Evolutionary conservation across 164 flowering plant genomes (phyloP).

Genomic region (Liriodendron chinense): DNA sequence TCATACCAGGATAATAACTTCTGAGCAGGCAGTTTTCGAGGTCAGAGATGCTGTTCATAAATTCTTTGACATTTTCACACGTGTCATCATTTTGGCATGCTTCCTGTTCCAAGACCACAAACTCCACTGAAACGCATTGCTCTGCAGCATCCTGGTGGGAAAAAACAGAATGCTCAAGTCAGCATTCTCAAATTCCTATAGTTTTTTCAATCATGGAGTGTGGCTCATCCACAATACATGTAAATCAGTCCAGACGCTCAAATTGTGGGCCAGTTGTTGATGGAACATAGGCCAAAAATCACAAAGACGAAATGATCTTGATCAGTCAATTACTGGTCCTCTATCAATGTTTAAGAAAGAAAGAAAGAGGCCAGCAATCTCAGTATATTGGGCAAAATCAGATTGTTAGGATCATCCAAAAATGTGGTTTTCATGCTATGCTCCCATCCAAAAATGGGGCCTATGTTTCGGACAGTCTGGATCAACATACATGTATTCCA

Average conservation of each 20-base stretch:
- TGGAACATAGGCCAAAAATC: not conserved
- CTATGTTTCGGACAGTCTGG: not conserved
- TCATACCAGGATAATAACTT: constrained; percentile 55
- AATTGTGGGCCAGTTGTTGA: not conserved
- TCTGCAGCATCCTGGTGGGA: constrained; percentile 70
- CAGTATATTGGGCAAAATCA: too few species aligned
- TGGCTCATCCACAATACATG: too few species aligned
- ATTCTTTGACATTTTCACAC: constrained; percentile 40
- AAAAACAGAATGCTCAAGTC: not conserved
- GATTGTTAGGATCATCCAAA: not conserved
- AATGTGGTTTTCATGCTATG: not conserved
- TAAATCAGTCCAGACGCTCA: not conserved
- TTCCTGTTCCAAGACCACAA: constrained; percentile 56
- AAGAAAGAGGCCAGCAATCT: too few species aligned
- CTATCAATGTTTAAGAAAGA: too few species aligned
- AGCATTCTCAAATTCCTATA: not conserved
- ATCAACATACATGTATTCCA: not conserved
- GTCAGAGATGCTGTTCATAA: constrained; percentile 49
- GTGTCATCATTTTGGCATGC: constrained; percentile 36
- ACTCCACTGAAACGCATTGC: constrained; percentile 69
- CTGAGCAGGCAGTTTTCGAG: constrained; percentile 70
- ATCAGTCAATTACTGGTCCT: not conserved
- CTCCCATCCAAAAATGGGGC: not conserved
- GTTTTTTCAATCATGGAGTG: too few species aligned
- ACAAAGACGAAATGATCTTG: not conserved